phyloP scores from a whole-genome alignment of 2,329 filamentous ascomycete species.

The Penicillium sp. region DNA sequence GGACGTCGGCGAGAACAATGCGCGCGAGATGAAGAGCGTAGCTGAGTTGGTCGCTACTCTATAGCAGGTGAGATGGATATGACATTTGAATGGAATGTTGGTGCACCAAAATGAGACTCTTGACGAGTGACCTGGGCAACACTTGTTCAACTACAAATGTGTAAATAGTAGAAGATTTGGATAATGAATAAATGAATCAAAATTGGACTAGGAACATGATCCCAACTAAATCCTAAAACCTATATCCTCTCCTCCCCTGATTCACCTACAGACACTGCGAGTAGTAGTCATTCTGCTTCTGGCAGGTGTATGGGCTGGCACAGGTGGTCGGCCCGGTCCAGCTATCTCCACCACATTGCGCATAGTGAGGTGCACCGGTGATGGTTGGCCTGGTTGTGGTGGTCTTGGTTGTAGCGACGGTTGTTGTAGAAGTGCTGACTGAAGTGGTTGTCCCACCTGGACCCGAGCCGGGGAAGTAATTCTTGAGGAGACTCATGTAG shows the following conservation, averaged over 20 bases:
- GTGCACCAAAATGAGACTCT: no score
- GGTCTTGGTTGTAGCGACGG: neutral
- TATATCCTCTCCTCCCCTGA: neutral
- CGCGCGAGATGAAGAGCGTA: conserved; percentile 62
- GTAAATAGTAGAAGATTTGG: neutral
- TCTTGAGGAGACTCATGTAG: conserved; percentile 27
- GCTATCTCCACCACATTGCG: conserved; percentile 34
- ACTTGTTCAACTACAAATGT: neutral
- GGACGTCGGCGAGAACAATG: conserved; percentile 57
- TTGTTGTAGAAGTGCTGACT: conserved; percentile 6
- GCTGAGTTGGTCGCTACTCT: conserved; percentile 58
- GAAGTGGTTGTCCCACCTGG: conserved; percentile 5
- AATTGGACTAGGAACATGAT: neutral
- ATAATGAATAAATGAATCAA: neutral
- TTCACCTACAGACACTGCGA: conserved; percentile 33
- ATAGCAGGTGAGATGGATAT: neutral
- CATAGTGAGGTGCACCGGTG: conserved; percentile 16
- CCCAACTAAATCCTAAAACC: neutral
- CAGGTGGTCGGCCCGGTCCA: conserved; percentile 35
- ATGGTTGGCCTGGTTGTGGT: neutral
- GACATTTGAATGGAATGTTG: neutral
- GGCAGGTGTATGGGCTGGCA: conserved; percentile 32
- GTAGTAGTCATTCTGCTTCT: conserved; percentile 35
- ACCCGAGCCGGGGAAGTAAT: conserved; percentile 1
- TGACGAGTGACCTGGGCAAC: neutral